Percentiles rank a stretch among this genome's conserved stretches.
These are phyloP conservation scores for Hericium coralloides DNA, from an alignment of 768 basidiomycete species.

Conservation along the genomic window DNA sequence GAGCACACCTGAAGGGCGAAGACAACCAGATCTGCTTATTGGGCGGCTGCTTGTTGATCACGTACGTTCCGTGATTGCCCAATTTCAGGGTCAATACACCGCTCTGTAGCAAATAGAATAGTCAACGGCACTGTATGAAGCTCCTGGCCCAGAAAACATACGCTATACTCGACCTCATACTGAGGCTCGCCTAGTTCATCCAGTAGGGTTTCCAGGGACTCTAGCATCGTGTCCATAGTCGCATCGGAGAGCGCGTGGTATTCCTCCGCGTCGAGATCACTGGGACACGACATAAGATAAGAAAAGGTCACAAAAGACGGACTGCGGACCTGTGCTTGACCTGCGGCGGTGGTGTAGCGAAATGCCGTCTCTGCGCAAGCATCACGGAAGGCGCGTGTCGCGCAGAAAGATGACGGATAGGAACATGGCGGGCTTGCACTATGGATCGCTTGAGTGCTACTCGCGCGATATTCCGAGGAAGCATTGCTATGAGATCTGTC, in stretches of 20 bases:
- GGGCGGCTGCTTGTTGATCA: conserved; percentile 95
- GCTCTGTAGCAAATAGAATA: conserved; percentile 40
- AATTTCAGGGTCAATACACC: conserved; percentile 84
- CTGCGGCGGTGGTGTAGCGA: conserved; percentile 13
- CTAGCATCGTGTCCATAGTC: conserved; percentile 71
- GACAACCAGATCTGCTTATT: conserved; percentile 98
- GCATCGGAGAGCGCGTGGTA: conserved; percentile 69
- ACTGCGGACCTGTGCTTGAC: conserved; percentile 2
- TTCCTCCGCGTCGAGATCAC: conserved; percentile 46
- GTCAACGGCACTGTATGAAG: background rate
- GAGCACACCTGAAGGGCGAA: conserved; percentile 67
- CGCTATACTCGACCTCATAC: conserved; percentile 86
- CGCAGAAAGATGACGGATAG: background rate
- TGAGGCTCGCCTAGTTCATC: conserved; percentile 44
- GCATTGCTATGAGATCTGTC: background rate
- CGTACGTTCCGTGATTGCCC: conserved; percentile 77
- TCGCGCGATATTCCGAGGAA: background rate
- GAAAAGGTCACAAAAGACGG: background rate
- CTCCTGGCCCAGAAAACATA: conserved; percentile 26
- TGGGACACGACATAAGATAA: conserved; percentile 13
- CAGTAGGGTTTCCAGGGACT: conserved; percentile 64
- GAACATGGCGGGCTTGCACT: background rate
- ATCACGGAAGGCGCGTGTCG: too few species aligned
- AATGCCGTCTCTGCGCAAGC: background rate
- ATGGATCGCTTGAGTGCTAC: background rate